Evolutionary conservation across 164 flowering plant species (phyloP).

Genomic region (Brasenia schreberi): DNA sequence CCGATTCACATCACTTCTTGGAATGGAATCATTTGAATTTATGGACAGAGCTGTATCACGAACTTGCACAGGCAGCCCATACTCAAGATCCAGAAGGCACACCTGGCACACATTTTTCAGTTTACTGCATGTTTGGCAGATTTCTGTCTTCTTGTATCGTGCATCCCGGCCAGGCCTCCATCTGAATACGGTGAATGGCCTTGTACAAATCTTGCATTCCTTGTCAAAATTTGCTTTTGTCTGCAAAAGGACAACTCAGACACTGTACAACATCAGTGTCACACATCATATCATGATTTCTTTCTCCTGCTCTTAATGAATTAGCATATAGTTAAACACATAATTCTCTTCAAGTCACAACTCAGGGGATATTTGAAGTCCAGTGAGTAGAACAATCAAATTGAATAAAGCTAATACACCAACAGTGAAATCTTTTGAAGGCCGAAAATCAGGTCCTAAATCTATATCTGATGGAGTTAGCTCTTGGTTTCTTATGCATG

Average conservation of each 20-base stretch:
- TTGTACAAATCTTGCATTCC: conserved; percentile 90
- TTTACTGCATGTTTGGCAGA: conserved; percentile 92
- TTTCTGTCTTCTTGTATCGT: conserved; percentile 71
- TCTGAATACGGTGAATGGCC: conserved; percentile 92
- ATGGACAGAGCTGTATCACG: conserved; percentile 86
- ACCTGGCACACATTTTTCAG: conserved; percentile 96
- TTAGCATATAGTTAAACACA: no score
- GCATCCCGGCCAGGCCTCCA: conserved; percentile 99
- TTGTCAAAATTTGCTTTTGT: conserved; percentile 79
- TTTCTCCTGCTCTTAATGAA: no score
- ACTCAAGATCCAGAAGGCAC: conserved; percentile 88
- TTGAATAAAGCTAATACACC: no score
- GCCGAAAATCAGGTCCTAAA: no score
- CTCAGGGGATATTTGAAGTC: no score
- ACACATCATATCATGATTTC: no score
- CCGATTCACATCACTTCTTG: conserved; percentile 94
- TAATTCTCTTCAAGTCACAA: no score
- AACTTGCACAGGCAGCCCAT: conserved; percentile 95
- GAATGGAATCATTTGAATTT: conserved; percentile 74
- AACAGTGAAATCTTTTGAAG: no score
- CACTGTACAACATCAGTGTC: no score
- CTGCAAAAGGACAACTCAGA: conserved; percentile 20
- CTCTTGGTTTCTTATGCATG: no score
- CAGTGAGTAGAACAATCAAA: no score
- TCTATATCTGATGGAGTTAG: no score